phyloP scores from a whole-genome alignment of 805 yeast genomes.

The Ogataea siamensis region DNA sequence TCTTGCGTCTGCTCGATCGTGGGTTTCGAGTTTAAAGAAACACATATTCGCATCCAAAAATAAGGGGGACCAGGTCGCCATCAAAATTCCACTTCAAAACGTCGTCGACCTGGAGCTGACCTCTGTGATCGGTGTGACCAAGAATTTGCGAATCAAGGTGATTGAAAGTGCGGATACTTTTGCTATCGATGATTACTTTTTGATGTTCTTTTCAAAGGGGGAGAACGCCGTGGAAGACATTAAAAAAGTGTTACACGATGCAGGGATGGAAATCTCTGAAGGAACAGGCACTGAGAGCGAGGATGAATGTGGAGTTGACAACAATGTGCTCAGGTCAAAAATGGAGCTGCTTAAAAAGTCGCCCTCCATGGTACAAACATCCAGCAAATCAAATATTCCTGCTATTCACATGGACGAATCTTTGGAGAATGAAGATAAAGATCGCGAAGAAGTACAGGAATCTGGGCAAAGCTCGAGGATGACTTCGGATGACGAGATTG shows the following conservation, averaged over 20 bases:
- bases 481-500: conserved; percentile 8
- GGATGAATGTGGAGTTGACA: conserved; percentile 20
- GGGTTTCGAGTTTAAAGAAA: conserved; percentile 75
- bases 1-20: conserved; percentile 66
- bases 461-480: neutral
- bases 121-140: conserved; percentile 53
- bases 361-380: conserved; percentile 26
- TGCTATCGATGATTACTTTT: conserved; percentile 65
- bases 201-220: conserved; percentile 62
- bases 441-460: neutral
- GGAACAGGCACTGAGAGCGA: conserved; percentile 23
- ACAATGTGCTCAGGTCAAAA: conserved; percentile 25
- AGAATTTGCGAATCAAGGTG: conserved; percentile 59
- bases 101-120: conserved; percentile 60
- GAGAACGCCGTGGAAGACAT: conserved; percentile 41
- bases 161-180: conserved; percentile 51
- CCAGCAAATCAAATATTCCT: conserved; percentile 11
- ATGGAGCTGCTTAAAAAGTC: conserved; percentile 25
- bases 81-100: conserved; percentile 73
- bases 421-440: no score
- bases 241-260: conserved; percentile 38
- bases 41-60: conserved; percentile 74
- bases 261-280: conserved; percentile 28
- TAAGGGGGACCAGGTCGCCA: conserved; percentile 65
- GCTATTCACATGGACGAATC: conserved; percentile 5